These are phyloP conservation scores for Carex kokanica DNA, from an alignment of 176 grass and related monocot genomes.

Conservation along the genomic window DNA sequence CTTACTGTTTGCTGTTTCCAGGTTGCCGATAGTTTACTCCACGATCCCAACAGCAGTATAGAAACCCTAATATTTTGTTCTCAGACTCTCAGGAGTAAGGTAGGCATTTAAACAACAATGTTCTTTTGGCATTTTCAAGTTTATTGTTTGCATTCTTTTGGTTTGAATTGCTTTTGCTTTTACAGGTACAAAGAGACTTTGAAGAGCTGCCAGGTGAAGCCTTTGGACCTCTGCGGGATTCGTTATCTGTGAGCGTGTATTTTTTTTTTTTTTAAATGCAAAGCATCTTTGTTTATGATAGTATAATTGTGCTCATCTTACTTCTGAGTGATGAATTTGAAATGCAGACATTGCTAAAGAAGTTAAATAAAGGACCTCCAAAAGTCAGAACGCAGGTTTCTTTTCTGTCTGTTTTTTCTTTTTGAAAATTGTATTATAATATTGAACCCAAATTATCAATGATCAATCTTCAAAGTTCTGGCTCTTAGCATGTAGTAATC, in stretches of 20 bases:
- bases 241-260: conserved; percentile 73
- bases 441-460: conserved; percentile 17
- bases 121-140: background rate
- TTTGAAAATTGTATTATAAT: background rate
- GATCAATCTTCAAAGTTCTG: conserved; percentile 10
- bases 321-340: background rate
- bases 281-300: background rate
- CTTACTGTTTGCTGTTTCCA: conserved; percentile 26
- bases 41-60: conserved; percentile 81
- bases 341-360: conserved; percentile 74
- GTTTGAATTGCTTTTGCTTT: conserved; percentile 28
- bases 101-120: conserved; percentile 28
- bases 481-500: background rate
- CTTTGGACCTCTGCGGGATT: conserved; percentile 76
- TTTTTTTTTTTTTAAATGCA: background rate
- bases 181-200: conserved; percentile 97
- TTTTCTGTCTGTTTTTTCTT: background rate
- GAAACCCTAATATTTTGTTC: conserved; percentile 99
- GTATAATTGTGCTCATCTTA: conserved; percentile 3
- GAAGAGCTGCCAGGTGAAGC: conserved; percentile 91
- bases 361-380: conserved; percentile 74
- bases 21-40: conserved; percentile 97
- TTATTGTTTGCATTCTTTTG: conserved; percentile 26
- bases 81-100: conserved; percentile 98
- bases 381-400: conserved; percentile 97